These are phyloP conservation scores for Aspergillus sp. DNA, from an alignment of 2,329 filamentous ascomycete genomes.

Conservation along the genomic window DNA sequence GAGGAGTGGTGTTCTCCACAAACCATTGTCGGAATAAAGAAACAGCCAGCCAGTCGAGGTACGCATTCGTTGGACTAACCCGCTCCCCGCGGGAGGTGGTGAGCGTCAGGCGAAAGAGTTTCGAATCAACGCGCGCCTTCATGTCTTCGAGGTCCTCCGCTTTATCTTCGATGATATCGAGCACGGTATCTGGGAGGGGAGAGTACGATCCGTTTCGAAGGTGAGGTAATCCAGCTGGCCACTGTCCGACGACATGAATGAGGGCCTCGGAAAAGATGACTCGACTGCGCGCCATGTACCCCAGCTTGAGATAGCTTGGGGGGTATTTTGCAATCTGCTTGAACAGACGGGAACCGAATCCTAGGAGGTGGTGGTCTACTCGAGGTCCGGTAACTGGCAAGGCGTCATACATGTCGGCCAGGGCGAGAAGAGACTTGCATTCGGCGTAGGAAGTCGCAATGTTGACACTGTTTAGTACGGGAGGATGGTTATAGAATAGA, in stretches of 20 bases:
- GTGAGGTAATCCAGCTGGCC: conserved; percentile 75
- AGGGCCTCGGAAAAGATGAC: conserved; percentile 83
- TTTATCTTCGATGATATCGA: conserved; percentile 92
- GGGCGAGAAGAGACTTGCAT: conserved; percentile 80
- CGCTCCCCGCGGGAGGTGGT: conserved; percentile 76
- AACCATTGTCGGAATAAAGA: conserved; percentile 90
- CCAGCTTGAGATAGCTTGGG: conserved; percentile 83
- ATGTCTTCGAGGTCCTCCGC: conserved; percentile 85
- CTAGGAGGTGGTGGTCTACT: conserved; percentile 88
- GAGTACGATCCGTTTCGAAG: conserved; percentile 54
- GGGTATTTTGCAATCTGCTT: conserved; percentile 97
- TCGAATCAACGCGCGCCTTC: conserved; percentile 72
- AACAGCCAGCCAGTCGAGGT: conserved; percentile 84
- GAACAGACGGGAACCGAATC: conserved; percentile 87
- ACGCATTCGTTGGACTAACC: conserved; percentile 72
- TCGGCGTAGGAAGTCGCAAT: conserved; percentile 91
- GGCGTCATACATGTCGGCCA: conserved; percentile 95
- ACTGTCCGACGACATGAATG: conserved; percentile 91
- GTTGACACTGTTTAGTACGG: conserved; percentile 74
- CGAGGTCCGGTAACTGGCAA: conserved; percentile 80
- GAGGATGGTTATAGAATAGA: conserved; percentile 91
- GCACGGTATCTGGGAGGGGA: conserved; percentile 66
- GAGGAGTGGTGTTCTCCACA: conserved; percentile 79
- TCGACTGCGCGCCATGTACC: conserved; percentile 76
- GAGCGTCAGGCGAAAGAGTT: conserved; percentile 75